Conservation (phyloP, 331 rosid species). For the Spiraea crenata region DNA sequence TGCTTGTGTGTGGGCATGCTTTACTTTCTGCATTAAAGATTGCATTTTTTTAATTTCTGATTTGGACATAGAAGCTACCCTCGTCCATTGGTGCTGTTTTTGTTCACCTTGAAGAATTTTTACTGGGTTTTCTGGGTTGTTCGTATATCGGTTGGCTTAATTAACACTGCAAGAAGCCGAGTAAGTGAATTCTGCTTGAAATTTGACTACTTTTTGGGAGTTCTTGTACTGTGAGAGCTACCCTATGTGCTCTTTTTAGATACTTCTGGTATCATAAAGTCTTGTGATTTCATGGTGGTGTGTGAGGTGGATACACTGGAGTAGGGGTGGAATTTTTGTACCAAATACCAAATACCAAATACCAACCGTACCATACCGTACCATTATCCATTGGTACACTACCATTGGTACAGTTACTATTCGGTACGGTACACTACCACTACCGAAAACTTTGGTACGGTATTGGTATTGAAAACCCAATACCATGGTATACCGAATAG, state of each 20-base stretch:
- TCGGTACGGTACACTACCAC: too few species aligned
- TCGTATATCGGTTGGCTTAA: constrained; percentile 10
- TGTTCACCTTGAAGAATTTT: neutral
- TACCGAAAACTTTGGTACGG: too few species aligned
- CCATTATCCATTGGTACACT: too few species aligned
- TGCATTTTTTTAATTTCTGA: neutral
- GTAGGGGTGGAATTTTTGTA: too few species aligned
- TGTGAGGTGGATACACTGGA: neutral
- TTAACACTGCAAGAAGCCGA: neutral
- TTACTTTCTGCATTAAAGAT: neutral
- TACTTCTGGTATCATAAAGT: neutral
- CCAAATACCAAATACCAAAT: too few species aligned
- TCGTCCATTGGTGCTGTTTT: neutral
- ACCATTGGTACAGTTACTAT: too few species aligned
- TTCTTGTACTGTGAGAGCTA: constrained; percentile 7
- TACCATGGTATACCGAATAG: too few species aligned
- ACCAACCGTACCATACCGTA: too few species aligned
- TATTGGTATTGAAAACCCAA: too few species aligned
- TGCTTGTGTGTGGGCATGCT: neutral
- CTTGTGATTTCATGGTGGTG: constrained; percentile 1
- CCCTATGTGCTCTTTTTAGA: neutral
- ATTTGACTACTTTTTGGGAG: constrained; percentile 11
- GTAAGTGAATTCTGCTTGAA: constrained; percentile 9
- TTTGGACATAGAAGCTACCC: neutral
- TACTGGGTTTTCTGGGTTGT: constrained; percentile 8